Percentiles rank a stretch among this genome's conserved stretches.
Conservation (phyloP, 2,329 filamentous ascomycete genomes). For the Graphilbum sp. region DNA sequence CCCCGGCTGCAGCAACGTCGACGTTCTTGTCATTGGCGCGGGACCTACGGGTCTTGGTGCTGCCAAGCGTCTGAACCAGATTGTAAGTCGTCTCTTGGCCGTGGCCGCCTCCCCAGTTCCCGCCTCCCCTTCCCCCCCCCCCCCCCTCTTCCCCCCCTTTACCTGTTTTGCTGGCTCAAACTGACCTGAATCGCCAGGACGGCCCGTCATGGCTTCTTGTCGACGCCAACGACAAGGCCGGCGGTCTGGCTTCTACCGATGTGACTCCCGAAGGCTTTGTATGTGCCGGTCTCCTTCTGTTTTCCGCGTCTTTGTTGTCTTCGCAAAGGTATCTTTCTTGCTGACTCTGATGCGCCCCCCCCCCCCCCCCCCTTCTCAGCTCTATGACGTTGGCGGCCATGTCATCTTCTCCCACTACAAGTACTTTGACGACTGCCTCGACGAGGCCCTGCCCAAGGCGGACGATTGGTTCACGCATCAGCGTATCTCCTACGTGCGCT, state of each 20-base stretch:
- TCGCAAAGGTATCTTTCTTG: background rate
- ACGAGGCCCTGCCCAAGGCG: constrained; percentile 87
- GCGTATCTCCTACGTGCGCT: constrained; percentile 97
- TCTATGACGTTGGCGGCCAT: constrained; percentile 96
- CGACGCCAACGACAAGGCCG: constrained; percentile 79
- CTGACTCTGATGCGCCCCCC: too few species aligned
- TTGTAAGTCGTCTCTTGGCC: constrained; percentile 40
- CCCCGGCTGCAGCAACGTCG: constrained; percentile 52
- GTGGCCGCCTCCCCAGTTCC: background rate
- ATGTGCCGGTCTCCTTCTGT: constrained; percentile 37
- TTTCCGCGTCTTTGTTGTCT: too few species aligned
- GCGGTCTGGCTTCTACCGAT: constrained; percentile 91
- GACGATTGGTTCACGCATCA: constrained; percentile 97
- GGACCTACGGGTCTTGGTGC: constrained; percentile 95
- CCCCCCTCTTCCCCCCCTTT: background rate
- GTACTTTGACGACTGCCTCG: constrained; percentile 98
- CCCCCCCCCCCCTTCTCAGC: constrained; percentile 29
- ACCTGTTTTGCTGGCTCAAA: too few species aligned
- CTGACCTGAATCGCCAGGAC: too few species aligned
- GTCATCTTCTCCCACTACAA: constrained; percentile 99
- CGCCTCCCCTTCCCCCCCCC: background rate
- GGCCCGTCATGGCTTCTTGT: constrained; percentile 92
- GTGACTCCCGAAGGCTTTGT: constrained; percentile 93
- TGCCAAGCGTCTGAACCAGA: constrained; percentile 92
- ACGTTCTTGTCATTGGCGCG: constrained; percentile 95